These are phyloP conservation scores for Botrytis deweyae DNA, from an alignment of 2,329 filamentous ascomycete genomes.

Conservation along the genomic window DNA sequence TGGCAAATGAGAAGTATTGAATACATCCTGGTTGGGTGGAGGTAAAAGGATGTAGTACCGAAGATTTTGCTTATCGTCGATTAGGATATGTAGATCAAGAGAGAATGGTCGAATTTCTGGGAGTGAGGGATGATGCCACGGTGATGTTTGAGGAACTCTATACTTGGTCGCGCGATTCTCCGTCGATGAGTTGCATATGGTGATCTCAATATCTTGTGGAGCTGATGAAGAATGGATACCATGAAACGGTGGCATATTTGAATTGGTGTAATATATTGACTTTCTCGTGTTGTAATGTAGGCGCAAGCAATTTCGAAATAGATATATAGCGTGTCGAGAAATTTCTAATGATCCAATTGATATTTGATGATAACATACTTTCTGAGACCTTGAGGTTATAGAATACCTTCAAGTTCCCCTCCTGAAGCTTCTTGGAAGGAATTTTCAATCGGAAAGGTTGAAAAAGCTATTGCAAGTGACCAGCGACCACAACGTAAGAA, in stretches of 20 bases:
- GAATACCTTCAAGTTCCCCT: fast-evolving
- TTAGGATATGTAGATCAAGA: background rate
- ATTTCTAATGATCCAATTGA: background rate
- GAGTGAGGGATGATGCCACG: conserved; percentile 10
- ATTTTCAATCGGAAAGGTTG: too few species aligned
- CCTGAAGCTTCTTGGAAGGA: background rate
- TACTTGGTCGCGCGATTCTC: background rate
- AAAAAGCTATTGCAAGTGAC: background rate
- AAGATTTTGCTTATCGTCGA: conserved; percentile 14
- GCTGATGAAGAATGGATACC: conserved; percentile 4
- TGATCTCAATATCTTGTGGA: background rate
- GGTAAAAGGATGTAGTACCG: conserved; percentile 11
- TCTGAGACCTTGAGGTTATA: background rate
- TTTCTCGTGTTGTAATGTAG: background rate
- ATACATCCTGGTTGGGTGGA: background rate
- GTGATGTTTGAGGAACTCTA: background rate
- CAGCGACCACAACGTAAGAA: background rate
- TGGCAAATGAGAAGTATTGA: background rate
- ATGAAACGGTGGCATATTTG: background rate
- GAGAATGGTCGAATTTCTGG: conserved; percentile 19
- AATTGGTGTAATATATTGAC: background rate
- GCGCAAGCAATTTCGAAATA: background rate
- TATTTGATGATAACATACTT: background rate
- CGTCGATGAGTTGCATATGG: background rate
- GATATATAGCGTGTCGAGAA: background rate